Evolutionary conservation across 2,329 filamentous ascomycete genomes (phyloP).

Genomic region (Zymoseptoria crescenta): DNA sequence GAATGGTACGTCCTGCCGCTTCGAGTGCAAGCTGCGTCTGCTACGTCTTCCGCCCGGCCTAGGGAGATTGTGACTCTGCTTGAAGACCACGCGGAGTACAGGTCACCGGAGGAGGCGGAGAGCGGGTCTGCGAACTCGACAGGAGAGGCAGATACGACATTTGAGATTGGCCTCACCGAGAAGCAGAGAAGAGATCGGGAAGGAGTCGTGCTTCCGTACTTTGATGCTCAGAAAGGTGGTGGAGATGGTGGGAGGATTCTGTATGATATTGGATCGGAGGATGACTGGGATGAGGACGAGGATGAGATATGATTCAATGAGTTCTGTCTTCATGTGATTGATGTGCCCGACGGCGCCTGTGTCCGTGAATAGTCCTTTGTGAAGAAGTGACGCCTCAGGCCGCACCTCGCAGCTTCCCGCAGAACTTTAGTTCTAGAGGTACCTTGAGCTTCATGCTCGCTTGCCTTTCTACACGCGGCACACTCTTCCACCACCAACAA

Average conservation of each 20-base stretch:
- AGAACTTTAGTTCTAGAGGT: background rate
- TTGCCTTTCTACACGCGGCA: background rate
- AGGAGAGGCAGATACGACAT: conserved; percentile 62
- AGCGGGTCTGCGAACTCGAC: conserved; percentile 37
- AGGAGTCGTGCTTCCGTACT: conserved; percentile 87
- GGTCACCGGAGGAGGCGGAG: conserved; percentile 34
- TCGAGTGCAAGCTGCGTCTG: background rate
- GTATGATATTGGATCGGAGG: conserved; percentile 94
- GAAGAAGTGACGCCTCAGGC: background rate
- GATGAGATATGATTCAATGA: conserved; percentile 63
- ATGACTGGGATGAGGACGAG: conserved; percentile 94
- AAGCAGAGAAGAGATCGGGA: conserved; percentile 82
- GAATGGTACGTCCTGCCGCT: conserved; percentile 57
- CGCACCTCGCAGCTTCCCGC: background rate
- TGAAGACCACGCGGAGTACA: conserved; percentile 68
- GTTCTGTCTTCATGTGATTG: background rate
- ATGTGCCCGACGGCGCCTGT: background rate
- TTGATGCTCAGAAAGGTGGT: conserved; percentile 78
- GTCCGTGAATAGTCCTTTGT: background rate
- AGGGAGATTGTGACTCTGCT: conserved; percentile 50
- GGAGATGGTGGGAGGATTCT: conserved; percentile 88
- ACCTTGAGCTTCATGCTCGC: background rate
- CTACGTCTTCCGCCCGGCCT: conserved; percentile 10
- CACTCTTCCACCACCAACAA: background rate
- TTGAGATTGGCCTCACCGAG: conserved; percentile 79